Evolutionary conservation across 257 asterid genomes (phyloP).

Genomic region (Solanum dulcamara): DNA sequence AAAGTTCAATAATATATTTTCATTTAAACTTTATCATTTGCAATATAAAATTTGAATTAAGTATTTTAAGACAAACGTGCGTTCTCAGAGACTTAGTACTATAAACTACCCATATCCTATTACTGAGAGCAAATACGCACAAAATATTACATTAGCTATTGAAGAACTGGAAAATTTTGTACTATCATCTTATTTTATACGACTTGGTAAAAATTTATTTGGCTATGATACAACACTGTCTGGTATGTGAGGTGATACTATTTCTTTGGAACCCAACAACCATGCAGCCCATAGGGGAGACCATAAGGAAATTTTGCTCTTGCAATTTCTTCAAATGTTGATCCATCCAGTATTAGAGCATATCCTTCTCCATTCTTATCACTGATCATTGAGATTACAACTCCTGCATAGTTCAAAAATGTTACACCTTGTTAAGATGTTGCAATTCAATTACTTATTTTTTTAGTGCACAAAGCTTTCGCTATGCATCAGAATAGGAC

Average conservation of each 20-base stretch:
- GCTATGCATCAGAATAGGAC: not conserved
- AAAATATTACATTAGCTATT: not conserved
- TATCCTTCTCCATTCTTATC: conserved; percentile 81
- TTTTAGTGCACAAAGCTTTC: not conserved
- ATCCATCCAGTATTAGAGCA: conserved; percentile 70
- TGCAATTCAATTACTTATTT: not conserved
- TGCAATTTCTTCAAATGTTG: conserved; percentile 82
- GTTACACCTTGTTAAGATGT: not conserved
- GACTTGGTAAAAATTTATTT: not conserved
- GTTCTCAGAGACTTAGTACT: too few species aligned
- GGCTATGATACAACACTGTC: not conserved
- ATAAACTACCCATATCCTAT: too few species aligned
- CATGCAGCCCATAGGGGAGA: conserved; percentile 94
- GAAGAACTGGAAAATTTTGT: not conserved
- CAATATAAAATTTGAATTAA: too few species aligned
- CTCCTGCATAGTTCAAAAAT: conserved; percentile 35
- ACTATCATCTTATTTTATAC: not conserved
- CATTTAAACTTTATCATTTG: too few species aligned
- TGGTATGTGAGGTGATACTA: not conserved
- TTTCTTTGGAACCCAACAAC: conserved; percentile 83
- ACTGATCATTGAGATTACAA: conserved; percentile 72
- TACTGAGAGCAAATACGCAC: not conserved
- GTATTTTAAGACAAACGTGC: too few species aligned
- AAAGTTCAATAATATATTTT: too few species aligned
- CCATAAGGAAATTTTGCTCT: conserved; percentile 94